Evolutionary conservation across 441 rosid species (phyloP).

Genomic region (Theobroma grandiflorum): DNA sequence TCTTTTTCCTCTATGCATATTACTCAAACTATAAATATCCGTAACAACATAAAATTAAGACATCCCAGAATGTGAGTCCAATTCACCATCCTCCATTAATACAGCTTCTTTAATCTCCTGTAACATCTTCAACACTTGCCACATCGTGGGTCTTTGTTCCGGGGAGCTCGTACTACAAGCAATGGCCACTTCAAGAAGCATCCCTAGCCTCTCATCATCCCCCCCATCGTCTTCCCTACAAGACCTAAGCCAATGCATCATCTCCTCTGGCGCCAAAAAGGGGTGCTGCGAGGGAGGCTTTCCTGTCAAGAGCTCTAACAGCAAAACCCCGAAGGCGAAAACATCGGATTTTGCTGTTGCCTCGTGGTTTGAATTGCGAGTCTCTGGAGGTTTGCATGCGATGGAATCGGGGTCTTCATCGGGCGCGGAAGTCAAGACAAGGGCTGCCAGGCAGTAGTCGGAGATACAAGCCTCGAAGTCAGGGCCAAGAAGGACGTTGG

Average conservation of each 20-base stretch:
- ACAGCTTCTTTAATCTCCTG: constrained; percentile 84
- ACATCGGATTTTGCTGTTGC: constrained; percentile 73
- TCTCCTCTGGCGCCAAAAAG: constrained; percentile 46
- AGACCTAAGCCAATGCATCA: constrained; percentile 69
- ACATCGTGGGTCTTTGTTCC: constrained; percentile 92
- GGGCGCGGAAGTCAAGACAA: constrained; percentile 44
- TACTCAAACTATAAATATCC: neutral
- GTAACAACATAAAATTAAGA: constrained; percentile 26
- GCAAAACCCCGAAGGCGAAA: constrained; percentile 78
- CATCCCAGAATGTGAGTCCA: constrained; percentile 43
- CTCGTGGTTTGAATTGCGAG: constrained; percentile 48
- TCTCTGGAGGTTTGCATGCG: constrained; percentile 74
- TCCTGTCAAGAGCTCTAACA: constrained; percentile 86
- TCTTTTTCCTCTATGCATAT: constrained; percentile 17
- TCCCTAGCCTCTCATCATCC: constrained; percentile 64
- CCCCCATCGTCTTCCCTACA: constrained; percentile 67
- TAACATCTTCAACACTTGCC: constrained; percentile 91
- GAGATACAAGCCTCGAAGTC: constrained; percentile 87
- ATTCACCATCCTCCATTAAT: constrained; percentile 54
- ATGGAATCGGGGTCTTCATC: constrained; percentile 59
- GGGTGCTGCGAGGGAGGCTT: constrained; percentile 80
- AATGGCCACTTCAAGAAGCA: constrained; percentile 79
- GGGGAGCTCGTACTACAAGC: constrained; percentile 70
- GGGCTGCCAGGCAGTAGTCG: constrained; percentile 78
- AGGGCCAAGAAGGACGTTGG: constrained; percentile 82